These are phyloP conservation scores for Rhodosporidiobolus odoratus DNA, from an alignment of 768 basidiomycete species.

Conservation along the genomic window DNA sequence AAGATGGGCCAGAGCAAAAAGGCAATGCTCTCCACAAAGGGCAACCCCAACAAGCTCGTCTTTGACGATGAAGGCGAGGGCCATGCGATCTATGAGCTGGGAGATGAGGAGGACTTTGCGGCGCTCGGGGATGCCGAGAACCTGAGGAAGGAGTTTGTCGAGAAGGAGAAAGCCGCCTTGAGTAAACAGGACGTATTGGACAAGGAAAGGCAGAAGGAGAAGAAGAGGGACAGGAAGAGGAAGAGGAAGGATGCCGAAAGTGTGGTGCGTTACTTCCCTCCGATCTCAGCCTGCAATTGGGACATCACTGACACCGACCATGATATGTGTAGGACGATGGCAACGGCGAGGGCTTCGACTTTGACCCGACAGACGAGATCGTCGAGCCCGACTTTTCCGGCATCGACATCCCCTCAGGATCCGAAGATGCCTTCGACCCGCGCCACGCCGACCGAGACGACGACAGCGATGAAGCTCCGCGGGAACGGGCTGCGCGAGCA, in stretches of 20 bases:
- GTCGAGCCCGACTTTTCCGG: slow-evolving; percentile 30
- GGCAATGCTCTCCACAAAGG: slow-evolving; percentile 59
- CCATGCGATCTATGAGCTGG: slow-evolving; percentile 77
- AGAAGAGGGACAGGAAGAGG: slow-evolving; percentile 84
- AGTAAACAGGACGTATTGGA: slow-evolving; percentile 65
- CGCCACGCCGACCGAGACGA: slow-evolving; percentile 47
- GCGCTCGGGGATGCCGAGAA: slow-evolving; percentile 58
- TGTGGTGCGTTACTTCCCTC: slow-evolving; percentile 55
- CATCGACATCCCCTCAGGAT: slow-evolving; percentile 47
- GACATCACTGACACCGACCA: too few species aligned
- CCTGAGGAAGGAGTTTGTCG: slow-evolving; percentile 65
- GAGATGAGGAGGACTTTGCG: slow-evolving; percentile 64
- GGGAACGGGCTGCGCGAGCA: slow-evolving; percentile 1
- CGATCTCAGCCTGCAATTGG: too few species aligned
- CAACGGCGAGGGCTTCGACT: slow-evolving; percentile 43
- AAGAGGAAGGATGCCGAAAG: slow-evolving; percentile 68
- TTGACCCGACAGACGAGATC: slow-evolving; percentile 42
- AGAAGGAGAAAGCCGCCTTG: slow-evolving; percentile 68
- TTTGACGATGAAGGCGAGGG: slow-evolving; percentile 79
- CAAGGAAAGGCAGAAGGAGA: slow-evolving; percentile 75
- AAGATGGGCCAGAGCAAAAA: slow-evolving; percentile 71
- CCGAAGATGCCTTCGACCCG: slow-evolving; percentile 65
- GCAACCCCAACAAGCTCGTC: slow-evolving; percentile 64
- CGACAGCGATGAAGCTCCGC: slow-evolving; percentile 4
- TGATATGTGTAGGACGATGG: slow-evolving; percentile 32